phyloP scores from a whole-genome alignment of 768 basidiomycete species.

The Boletus vermiculosoides region DNA sequence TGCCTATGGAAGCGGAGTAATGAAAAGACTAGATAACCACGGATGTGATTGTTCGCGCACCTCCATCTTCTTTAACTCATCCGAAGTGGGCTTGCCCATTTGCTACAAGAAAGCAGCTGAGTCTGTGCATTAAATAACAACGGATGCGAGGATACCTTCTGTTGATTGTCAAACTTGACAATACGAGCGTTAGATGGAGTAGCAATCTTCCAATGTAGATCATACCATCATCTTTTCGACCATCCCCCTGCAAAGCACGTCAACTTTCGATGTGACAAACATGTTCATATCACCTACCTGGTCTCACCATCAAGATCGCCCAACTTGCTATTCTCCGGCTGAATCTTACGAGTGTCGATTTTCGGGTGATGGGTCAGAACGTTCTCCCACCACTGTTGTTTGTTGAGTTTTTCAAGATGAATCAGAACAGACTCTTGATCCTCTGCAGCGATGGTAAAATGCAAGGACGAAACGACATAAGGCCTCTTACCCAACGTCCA shows the following conservation, averaged over 20 bases:
- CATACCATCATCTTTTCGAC: slow-evolving; percentile 99
- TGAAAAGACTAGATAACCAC: not conserved
- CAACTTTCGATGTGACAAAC: slow-evolving; percentile 3
- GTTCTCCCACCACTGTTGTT: slow-evolving; percentile 97
- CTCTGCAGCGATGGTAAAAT: slow-evolving; percentile 46
- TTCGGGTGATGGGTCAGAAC: slow-evolving; percentile 93
- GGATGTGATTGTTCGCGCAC: slow-evolving; percentile 36
- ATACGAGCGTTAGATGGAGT: slow-evolving; percentile 8
- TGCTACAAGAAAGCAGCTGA: slow-evolving; percentile 47
- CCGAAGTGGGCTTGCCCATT: slow-evolving; percentile 95
- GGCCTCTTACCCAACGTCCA: slow-evolving; percentile 81
- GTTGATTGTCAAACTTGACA: slow-evolving; percentile 45
- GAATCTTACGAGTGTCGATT: slow-evolving; percentile 94
- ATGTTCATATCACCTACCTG: slow-evolving; percentile 46
- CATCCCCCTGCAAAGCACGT: slow-evolving; percentile 65
- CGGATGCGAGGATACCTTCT: slow-evolving; percentile 33
- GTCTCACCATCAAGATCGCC: slow-evolving; percentile 97
- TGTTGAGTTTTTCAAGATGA: slow-evolving; percentile 84
- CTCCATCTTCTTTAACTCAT: slow-evolving; percentile 92
- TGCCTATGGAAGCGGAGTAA: slow-evolving; percentile 44
- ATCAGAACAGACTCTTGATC: slow-evolving; percentile 71
- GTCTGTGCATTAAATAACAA: not conserved
- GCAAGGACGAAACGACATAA: not conserved
- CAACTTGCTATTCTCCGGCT: slow-evolving; percentile 92
- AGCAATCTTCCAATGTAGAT: not conserved